Percentiles rank a stretch among this genome's conserved stretches.
phyloP scores from a whole-genome alignment of 2,329 filamentous ascomycete genomes.

The Claviceps paspali region DNA sequence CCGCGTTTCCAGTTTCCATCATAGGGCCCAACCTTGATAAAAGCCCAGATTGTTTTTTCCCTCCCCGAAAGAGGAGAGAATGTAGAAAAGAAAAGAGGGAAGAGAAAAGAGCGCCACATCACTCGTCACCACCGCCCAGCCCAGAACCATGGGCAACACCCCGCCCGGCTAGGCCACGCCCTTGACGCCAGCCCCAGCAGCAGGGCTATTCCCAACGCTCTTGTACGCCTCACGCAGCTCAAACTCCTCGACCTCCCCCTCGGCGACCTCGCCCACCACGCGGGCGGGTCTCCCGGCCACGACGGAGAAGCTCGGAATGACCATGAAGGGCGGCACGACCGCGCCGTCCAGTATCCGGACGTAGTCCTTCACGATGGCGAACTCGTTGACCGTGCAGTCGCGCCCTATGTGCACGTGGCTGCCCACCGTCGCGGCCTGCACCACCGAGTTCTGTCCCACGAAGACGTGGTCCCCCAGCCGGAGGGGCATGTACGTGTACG shows the following conservation, averaged over 20 bases:
- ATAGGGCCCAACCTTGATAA: too few relatives aligned
- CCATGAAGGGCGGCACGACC: conserved; percentile 74
- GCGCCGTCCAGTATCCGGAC: conserved; percentile 74
- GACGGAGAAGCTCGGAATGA: conserved; percentile 81
- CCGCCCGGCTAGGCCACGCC: too few relatives aligned
- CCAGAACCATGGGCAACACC: too few relatives aligned
- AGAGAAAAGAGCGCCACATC: too few relatives aligned
- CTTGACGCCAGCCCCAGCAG: conserved; percentile 8
- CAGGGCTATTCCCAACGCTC: conserved; percentile 42
- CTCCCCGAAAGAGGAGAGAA: too few relatives aligned
- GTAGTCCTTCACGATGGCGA: conserved; percentile 87
- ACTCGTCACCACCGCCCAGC: too few relatives aligned
- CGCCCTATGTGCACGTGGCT: conserved; percentile 76
- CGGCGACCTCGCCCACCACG: conserved; percentile 67
- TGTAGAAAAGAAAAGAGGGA: neutral
- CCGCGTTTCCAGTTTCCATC: too few relatives aligned
- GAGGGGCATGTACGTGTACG: conserved; percentile 71
- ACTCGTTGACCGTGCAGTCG: conserved; percentile 64
- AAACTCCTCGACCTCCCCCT: conserved; percentile 51
- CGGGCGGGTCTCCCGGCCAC: conserved; percentile 73
- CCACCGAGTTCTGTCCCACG: conserved; percentile 56
- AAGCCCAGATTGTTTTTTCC: too few relatives aligned
- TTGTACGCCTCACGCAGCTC: conserved; percentile 51
- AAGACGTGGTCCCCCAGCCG: conserved; percentile 93
- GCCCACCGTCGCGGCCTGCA: conserved; percentile 72